Base-by-base conservation (phyloP, 2,329 filamentous ascomycete species). In the Sordariomycetes sp. region DNA sequence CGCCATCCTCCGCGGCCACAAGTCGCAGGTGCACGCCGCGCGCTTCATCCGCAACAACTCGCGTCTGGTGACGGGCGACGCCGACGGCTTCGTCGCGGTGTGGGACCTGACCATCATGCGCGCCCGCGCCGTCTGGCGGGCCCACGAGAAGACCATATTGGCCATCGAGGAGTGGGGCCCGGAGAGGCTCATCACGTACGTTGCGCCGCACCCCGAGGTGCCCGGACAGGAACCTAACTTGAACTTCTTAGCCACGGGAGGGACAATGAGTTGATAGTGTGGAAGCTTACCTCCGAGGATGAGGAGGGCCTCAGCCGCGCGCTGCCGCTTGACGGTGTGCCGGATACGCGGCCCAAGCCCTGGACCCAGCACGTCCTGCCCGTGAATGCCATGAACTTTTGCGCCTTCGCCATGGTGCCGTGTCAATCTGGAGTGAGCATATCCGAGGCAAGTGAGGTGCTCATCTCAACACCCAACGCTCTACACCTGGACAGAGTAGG, bases 351-450 rank as follows among this genome's bases (percentile, higher is more conserved):
- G 62, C 81, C 79, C 20, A 79, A 86, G 65, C 94, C 94, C 34
- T 96, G 90, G 90, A 75, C 97, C n/a, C 71, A 96, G 24, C 83
- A 96, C 70, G 81, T 89, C 3, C 74, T 99, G 5, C 79, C 88
- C 5, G 90, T 97, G 51, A 97, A 97, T 67, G 90, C 93, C 1
- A 82, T 97, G 74, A 99, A 97, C 68, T 99, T 97, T 69, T 99
- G 94, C 69, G 81, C 88, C 1, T 96, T 96, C 69, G 60, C 75
- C 60, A 68, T 72, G 51, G 60, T 61, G 8, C 64, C 70, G 7
- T 62, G 69, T 20, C 61, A 62, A 10, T 22, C 46, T 6, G 32
- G 32, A 11, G 25, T 52, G 18, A 34, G 61, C 43, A 57, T 65
- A 12, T 61, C 65, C 3, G 58, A 64, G 1, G 61, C 63, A 2